Conservation (phyloP, 148 eudicot genomes). For the Chenopodium berlandieri region DNA sequence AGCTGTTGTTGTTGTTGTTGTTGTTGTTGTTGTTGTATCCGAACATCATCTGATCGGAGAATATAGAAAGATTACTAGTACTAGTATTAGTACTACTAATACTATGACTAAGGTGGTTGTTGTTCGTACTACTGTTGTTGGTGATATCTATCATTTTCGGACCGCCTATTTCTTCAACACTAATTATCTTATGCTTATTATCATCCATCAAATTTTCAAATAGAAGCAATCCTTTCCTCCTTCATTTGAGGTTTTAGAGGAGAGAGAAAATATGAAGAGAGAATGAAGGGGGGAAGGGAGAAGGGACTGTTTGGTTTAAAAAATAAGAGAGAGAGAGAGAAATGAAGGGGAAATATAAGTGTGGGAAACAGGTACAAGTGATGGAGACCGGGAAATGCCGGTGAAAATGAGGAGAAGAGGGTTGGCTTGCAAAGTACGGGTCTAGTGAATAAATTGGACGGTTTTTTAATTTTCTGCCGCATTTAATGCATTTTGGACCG, state of each 20-base stretch:
- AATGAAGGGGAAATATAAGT: slow-evolving; percentile 16
- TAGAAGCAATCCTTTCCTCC: neutral
- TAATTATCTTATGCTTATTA: neutral
- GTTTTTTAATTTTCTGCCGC: slow-evolving; percentile 12
- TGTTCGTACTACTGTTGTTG: neutral
- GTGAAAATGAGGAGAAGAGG: slow-evolving; percentile 8
- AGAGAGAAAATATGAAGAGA: slow-evolving; percentile 11
- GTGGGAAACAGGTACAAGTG: slow-evolving; percentile 45
- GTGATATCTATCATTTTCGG: neutral
- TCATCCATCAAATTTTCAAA: slow-evolving; percentile 11
- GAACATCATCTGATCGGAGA: slow-evolving; percentile 1
- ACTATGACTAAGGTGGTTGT: neutral
- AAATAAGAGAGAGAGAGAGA: neutral
- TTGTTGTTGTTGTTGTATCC: neutral
- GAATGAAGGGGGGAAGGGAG: slow-evolving; percentile 20
- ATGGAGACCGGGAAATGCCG: slow-evolving; percentile 53
- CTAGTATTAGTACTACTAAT: too few relatives aligned
- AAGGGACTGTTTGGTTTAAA: slow-evolving; percentile 25
- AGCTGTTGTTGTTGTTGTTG: neutral
- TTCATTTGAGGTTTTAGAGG: slow-evolving; percentile 25
- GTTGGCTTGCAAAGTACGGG: slow-evolving; percentile 28
- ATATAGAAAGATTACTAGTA: too few relatives aligned
- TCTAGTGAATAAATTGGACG: slow-evolving; percentile 18
- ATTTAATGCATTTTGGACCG: slow-evolving; percentile 30
- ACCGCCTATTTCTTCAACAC: neutral